Evolutionary conservation across 257 asterid species (phyloP), one percentile per base, ranked within the genome.

Genomic region (Echium plantagineum): DNA sequence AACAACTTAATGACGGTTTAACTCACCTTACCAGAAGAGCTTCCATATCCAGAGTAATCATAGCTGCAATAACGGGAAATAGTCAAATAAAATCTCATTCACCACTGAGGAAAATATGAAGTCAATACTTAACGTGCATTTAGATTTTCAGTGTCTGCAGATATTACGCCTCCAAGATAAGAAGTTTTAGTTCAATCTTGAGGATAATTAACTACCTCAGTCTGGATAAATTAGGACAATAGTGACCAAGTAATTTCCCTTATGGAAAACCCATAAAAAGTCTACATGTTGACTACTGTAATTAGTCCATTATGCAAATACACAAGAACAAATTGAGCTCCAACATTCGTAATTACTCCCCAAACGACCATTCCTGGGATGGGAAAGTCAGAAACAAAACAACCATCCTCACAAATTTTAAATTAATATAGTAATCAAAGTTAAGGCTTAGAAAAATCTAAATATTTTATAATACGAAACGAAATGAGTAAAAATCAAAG

Each of bases 21-120:
- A 32, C 94, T 80, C 77, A 93, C 99, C 97, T 93, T 93, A 73
- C 99, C 97, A 5, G 94, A 66, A 18, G 99, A 93, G 75, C 87
- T 94, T 66, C 99, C 99, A 57, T 93, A 89, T 66, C 99, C 99
- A 16, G 96, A 83, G 73, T 93, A 93, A 75, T 93, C 99, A 60
- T 93, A 93, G 85, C 99, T 89, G 97, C 86, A 72, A 83, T 22
- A 26, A 21, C 32, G 68, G 63, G 59, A 60, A 68, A 58, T n/a
- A 57, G 26, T 17, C 7, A 57, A n/a, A 54, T 53, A n/a, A 21
- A 24, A 35, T 31, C 55, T 48, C 55, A 54, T 38, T 60, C 21
- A 18, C 10, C 10, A 53, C 26, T 21, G 15, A 53, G 57, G 3
- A 53, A 53, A n/a, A 18, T n/a, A 42, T 42, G 16, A 10, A 42